phyloP scores from a whole-genome alignment of 495 filamentous ascomycete genomes.

The Echria macrotheca region DNA sequence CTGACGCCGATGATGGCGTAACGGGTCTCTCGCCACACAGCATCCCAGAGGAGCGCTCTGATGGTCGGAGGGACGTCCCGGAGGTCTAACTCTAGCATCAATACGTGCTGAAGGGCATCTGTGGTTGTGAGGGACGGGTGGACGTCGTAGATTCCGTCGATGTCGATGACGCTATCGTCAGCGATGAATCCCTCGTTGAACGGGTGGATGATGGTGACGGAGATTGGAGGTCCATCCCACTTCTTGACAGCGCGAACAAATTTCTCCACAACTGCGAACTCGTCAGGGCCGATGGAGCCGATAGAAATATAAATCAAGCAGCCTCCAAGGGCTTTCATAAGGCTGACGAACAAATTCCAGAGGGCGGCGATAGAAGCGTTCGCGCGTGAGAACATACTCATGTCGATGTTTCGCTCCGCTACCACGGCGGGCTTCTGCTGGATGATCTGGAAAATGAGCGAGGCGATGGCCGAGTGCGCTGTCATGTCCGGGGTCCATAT shows the following conservation, averaged over 20 bases:
- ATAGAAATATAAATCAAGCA: slow-evolving; percentile 14
- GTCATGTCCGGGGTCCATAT: slow-evolving; percentile 19
- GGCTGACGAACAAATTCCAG: slow-evolving; percentile 7
- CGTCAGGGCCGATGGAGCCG: slow-evolving; percentile 14
- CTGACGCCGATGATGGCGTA: slow-evolving; percentile 14
- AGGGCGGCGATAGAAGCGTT: slow-evolving; percentile 2
- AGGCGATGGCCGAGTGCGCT: slow-evolving; percentile 15
- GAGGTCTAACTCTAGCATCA: slow-evolving; percentile 13
- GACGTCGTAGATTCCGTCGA: slow-evolving; percentile 18
- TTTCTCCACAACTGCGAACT: slow-evolving; percentile 16
- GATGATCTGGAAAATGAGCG: slow-evolving; percentile 15
- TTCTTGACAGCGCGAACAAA: slow-evolving; percentile 3
- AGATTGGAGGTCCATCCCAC: slow-evolving; percentile 15
- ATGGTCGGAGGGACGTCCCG: slow-evolving; percentile 11
- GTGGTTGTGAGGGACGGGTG: slow-evolving; percentile 18
- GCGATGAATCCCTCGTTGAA: slow-evolving; percentile 12
- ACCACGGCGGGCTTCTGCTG: slow-evolving; percentile 12
- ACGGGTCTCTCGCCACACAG: slow-evolving; percentile 16
- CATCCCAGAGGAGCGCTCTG: slow-evolving; percentile 12
- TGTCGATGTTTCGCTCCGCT: not conserved
- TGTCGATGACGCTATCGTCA: slow-evolving; percentile 6
- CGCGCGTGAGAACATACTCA: slow-evolving; percentile 6
- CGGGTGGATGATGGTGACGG: slow-evolving; percentile 18
- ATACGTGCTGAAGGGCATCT: slow-evolving; percentile 11
- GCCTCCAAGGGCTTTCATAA: slow-evolving; percentile 8